Conservation (phyloP, 352 stramenopile species). For the Phytopythium helicoides region DNA sequence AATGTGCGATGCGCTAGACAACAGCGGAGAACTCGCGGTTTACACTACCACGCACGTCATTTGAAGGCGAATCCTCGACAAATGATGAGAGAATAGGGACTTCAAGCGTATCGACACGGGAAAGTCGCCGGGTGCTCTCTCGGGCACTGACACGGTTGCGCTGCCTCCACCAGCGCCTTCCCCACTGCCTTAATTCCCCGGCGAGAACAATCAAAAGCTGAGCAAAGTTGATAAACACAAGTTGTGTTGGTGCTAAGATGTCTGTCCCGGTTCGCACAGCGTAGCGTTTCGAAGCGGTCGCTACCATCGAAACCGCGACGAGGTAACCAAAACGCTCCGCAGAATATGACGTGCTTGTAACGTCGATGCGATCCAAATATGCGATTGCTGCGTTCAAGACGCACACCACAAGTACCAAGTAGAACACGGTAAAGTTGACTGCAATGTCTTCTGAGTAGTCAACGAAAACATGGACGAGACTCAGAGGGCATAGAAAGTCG, state of each 20-base stretch:
- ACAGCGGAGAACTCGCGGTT: neutral
- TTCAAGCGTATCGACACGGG: neutral
- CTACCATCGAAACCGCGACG: constrained; percentile 18
- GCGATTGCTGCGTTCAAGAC: constrained; percentile 23
- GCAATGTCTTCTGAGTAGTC: constrained; percentile 15
- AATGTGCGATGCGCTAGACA: neutral
- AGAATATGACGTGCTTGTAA: constrained; percentile 17
- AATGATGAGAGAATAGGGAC: constrained; percentile 1
- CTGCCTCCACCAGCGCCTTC: neutral
- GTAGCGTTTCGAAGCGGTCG: constrained; percentile 17
- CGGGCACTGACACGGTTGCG: neutral
- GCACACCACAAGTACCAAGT: constrained; percentile 27
- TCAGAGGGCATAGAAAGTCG: constrained; percentile 23
- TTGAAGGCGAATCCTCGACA: neutral
- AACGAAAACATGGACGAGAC: constrained; percentile 24
- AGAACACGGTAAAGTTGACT: constrained; percentile 24
- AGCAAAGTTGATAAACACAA: constrained; percentile 8
- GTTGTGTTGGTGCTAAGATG: constrained; percentile 14
- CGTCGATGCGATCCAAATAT: constrained; percentile 24
- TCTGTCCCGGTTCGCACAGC: constrained; percentile 14
- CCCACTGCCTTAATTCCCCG: too few relatives aligned
- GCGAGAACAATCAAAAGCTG: neutral
- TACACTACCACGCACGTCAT: neutral
- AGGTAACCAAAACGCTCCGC: constrained; percentile 25
- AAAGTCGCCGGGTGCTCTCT: neutral